Conservation (phyloP, 495 filamentous ascomycete species). For the Aspergillus hancockii region DNA sequence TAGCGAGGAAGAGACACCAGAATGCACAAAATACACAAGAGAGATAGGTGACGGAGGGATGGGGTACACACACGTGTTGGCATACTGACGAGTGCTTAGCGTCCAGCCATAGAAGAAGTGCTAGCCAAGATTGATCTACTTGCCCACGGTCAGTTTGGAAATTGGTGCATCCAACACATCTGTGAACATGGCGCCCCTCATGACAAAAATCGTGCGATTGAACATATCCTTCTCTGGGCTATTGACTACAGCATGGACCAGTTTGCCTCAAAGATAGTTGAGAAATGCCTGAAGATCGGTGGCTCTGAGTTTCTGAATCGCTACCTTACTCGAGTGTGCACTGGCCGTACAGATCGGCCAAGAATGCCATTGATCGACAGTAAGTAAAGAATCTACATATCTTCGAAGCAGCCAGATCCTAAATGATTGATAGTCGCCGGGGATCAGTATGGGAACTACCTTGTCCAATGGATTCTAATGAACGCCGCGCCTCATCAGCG, state of each 20-base stretch:
- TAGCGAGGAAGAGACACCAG: not conserved
- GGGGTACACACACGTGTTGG: not conserved
- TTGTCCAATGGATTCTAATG: slow-evolving; percentile 94
- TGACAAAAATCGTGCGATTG: slow-evolving; percentile 89
- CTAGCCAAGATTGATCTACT: slow-evolving; percentile 91
- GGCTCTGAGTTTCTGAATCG: slow-evolving; percentile 86
- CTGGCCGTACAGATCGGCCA: slow-evolving; percentile 84
- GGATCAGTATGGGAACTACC: slow-evolving; percentile 98
- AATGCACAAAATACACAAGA: not conserved
- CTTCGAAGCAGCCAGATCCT: slow-evolving; percentile 19
- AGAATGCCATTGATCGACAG: slow-evolving; percentile 97
- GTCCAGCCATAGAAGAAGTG: slow-evolving; percentile 95
- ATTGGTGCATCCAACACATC: slow-evolving; percentile 99
- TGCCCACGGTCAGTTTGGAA: slow-evolving; percentile 97
- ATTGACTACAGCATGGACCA: slow-evolving; percentile 99
- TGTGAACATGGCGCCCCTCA: slow-evolving; percentile 93
- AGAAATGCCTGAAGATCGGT: slow-evolving; percentile 98
- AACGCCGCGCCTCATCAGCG: slow-evolving; percentile 84
- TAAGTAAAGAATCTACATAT: slow-evolving; percentile 39
- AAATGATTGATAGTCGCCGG: slow-evolving; percentile 67
- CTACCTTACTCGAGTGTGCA: slow-evolving; percentile 92
- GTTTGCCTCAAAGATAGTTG: slow-evolving; percentile 97
- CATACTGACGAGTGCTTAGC: slow-evolving; percentile 56
- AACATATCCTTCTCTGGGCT: slow-evolving; percentile 89
- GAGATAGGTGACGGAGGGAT: not conserved